Percentiles rank a stretch among this genome's conserved stretches.
phyloP scores from a whole-genome alignment of 1,284 basidiomycete species.

The Microstroma glucosiphilum region DNA sequence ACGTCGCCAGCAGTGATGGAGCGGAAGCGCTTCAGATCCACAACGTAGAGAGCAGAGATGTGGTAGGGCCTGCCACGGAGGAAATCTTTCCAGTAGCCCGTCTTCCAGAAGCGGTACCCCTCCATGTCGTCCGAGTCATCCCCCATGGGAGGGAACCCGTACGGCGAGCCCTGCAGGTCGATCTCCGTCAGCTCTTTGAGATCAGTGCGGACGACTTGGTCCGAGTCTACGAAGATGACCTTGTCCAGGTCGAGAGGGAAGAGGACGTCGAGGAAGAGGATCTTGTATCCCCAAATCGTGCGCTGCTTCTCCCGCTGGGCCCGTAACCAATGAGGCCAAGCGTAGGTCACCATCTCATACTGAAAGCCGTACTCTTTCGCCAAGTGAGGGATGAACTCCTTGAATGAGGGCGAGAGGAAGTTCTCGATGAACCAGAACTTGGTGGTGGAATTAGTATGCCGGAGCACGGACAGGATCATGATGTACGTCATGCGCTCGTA shows the following conservation, averaged over 20 bases:
- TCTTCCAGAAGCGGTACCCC: slow-evolving; percentile 97
- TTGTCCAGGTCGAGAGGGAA: slow-evolving; percentile 98
- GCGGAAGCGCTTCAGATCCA: slow-evolving; percentile 91
- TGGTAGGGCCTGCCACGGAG: slow-evolving; percentile 31
- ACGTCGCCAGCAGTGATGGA: slow-evolving; percentile 68
- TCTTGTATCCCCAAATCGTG: slow-evolving; percentile 98
- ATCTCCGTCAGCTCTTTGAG: slow-evolving; percentile 84
- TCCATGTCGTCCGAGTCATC: slow-evolving; percentile 88
- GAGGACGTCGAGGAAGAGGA: slow-evolving; percentile 93
- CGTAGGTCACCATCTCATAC: slow-evolving; percentile 95
- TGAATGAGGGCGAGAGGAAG: slow-evolving; percentile 93
- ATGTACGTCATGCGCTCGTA: slow-evolving; percentile 97
- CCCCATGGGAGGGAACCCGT: slow-evolving; percentile 88
- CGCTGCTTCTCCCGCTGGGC: slow-evolving; percentile 93
- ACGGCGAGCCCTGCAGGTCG: slow-evolving; percentile 66
- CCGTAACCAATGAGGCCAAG: slow-evolving; percentile 97
- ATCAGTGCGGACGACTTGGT: slow-evolving; percentile 81
- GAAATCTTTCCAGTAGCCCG: slow-evolving; percentile 54
- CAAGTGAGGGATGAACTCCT: slow-evolving; percentile 90
- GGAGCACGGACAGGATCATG: slow-evolving; percentile 92
- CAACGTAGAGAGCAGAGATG: slow-evolving; percentile 73
- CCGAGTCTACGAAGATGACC: slow-evolving; percentile 94
- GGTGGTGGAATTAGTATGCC: slow-evolving; percentile 83
- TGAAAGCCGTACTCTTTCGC: slow-evolving; percentile 84
- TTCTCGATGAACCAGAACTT: slow-evolving; percentile 99